A percentile compares a stretch with the other conserved stretches of the same genome.
Conservation (phyloP, 2,329 filamentous ascomycete species). For the Aspergillus spinulosporus region DNA sequence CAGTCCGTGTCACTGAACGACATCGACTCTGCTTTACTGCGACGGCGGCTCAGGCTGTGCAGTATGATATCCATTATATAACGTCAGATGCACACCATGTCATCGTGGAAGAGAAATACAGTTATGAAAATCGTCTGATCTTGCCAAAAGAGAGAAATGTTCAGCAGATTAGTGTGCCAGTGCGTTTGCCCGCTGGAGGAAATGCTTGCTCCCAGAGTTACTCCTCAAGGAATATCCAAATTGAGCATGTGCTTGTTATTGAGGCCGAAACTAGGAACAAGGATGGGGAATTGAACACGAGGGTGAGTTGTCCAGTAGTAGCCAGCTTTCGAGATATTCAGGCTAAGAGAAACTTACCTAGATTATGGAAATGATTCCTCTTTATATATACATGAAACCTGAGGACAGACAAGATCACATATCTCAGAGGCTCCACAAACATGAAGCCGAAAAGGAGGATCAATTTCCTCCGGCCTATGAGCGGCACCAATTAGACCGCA, state of each 20-base stretch:
- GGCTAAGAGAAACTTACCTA: background rate
- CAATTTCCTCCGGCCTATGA: background rate
- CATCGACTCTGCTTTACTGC: constrained; percentile 20
- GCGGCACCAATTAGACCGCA: background rate
- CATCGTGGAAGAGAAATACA: constrained; percentile 1
- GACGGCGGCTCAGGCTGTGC: constrained; percentile 21
- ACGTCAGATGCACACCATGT: constrained; percentile 14
- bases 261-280: background rate
- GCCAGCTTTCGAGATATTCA: background rate
- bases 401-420: background rate
- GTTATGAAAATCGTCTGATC: background rate
- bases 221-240: background rate
- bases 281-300: background rate
- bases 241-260: background rate
- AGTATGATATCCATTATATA: constrained; percentile 15
- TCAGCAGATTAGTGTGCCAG: background rate
- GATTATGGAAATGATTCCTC: background rate
- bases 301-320: background rate
- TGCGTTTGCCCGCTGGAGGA: background rate
- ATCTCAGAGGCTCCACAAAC: background rate
- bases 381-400: background rate
- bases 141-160: no score
- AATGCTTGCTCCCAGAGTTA: background rate
- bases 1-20: constrained; percentile 18
- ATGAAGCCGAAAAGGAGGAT: background rate